Evolutionary conservation across 768 basidiomycete genomes (phyloP).

Genomic region (Pulveroboletus frians): DNA sequence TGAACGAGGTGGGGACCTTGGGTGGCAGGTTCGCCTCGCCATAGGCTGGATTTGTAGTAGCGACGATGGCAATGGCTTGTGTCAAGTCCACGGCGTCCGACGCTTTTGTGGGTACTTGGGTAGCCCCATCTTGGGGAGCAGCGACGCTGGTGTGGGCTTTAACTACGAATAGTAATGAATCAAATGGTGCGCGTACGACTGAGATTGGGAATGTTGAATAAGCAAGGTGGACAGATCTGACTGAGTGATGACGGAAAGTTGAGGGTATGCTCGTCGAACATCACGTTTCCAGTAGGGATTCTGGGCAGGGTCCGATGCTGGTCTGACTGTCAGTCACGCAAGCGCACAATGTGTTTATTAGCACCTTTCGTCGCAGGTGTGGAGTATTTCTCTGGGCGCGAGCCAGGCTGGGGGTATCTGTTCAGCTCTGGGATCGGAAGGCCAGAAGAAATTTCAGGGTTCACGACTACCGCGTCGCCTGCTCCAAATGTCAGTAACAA

Average conservation of each 20-base stretch:
- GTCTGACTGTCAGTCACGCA: constrained; percentile 9
- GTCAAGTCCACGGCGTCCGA: constrained; percentile 55
- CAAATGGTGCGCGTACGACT: constrained; percentile 47
- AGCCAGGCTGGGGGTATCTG: constrained; percentile 85
- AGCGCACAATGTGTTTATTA: constrained; percentile 2
- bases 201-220: constrained; percentile 66
- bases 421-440: constrained; percentile 69
- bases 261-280: constrained; percentile 88
- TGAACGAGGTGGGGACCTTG: constrained; percentile 57
- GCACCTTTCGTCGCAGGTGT: constrained; percentile 86
- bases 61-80: constrained; percentile 64
- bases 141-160: constrained; percentile 40
- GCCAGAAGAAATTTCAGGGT: constrained; percentile 88
- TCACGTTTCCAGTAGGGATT: constrained; percentile 97
- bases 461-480: constrained; percentile 83
- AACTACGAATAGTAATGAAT: constrained; percentile 1
- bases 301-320: constrained; percentile 81
- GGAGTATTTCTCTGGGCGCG: constrained; percentile 78
- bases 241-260: constrained; percentile 85
- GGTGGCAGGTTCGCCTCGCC: constrained; percentile 69
- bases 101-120: constrained; percentile 42
- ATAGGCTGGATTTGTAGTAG: constrained; percentile 52
- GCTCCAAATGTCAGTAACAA: constrained; percentile 11
- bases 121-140: constrained; percentile 41
- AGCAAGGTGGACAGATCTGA: constrained; percentile 73